Base-by-base conservation (phyloP, 441 rosid genomes). In the Brassica hybrid region DNA sequence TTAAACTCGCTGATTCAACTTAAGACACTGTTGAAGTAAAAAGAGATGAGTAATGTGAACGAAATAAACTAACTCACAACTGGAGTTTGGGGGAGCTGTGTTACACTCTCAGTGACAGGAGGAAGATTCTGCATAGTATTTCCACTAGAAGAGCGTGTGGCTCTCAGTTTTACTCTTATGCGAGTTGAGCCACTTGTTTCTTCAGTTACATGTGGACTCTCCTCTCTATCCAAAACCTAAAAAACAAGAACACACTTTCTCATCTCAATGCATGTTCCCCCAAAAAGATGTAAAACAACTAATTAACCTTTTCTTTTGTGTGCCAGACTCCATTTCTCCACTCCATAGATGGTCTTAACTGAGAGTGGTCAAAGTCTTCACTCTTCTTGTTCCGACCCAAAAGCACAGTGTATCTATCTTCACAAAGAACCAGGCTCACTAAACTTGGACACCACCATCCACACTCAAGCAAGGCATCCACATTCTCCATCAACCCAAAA, bases 401-500 rank as follows among this genome's bases (percentile, higher is more conserved):
- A 52, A 38, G 68, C 69, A 91, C 89, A 36, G 64, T 65, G 82
- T 85, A 91, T 72, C 69, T 81, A 52, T 80, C 32, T 45, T 80
- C 89, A 14, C 57, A 60, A 32, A 85, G 88, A 81, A 88, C 76
- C 81, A 77, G 84, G 23, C 82, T 83, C 18, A 91, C 80, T 9
- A 82, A 67, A 69, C 90, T 91, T 61, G 79, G 75, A 67, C 85
- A 90, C 96, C 85, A 90, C 96, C 96, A 91, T 41, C 89, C 85
- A 66, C 12, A 38, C 50, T 1, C 50, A 5, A 43, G 5, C 13
- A 16, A 6, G 4, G 75, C 74, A 70, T 91, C 92, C 13, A 91
- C 94, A 68, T 58, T 86, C 59, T 89, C 91, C 77, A 89, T 81
- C 83, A 91, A 83, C 45, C 67, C 80, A 70, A 80, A 87, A 81